Conservation (phyloP, 2,329 filamentous ascomycete species). For the Paracamarosporium sp. region DNA sequence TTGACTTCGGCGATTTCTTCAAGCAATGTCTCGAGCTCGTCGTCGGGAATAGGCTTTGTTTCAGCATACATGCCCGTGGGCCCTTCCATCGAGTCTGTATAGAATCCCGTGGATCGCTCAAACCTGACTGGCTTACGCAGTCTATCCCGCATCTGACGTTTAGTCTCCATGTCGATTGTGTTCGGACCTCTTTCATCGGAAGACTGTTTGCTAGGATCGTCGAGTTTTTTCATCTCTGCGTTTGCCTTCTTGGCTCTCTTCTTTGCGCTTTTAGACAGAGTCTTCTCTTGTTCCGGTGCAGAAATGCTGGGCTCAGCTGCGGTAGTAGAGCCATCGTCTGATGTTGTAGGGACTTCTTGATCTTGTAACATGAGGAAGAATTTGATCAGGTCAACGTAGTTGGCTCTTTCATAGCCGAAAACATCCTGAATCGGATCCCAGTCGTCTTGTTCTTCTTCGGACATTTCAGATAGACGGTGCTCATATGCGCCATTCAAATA, state of each 20-base stretch:
- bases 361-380: conserved; percentile 54
- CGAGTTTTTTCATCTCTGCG: conserved; percentile 26
- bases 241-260: conserved; percentile 44
- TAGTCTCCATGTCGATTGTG: conserved; percentile 53
- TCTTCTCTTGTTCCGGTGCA: conserved; percentile 15
- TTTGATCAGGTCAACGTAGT: conserved; percentile 54
- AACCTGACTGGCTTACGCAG: conserved; percentile 51
- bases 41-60: conserved; percentile 49
- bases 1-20: conserved; percentile 59
- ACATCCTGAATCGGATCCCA: conserved; percentile 60
- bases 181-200: conserved; percentile 33
- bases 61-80: conserved; percentile 37
- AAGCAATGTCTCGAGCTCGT: conserved; percentile 52
- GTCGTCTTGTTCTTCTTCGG: conserved; percentile 43
- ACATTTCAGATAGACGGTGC: conserved; percentile 49
- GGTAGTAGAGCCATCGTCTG: not conserved
- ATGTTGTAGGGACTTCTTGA: not conserved
- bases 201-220: conserved; percentile 20
- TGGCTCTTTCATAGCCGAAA: conserved; percentile 52
- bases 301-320: not conserved
- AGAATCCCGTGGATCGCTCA: conserved; percentile 37
- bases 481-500: conserved; percentile 53
- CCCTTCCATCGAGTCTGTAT: conserved; percentile 43
- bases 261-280: conserved; percentile 33
- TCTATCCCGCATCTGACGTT: conserved; percentile 48